Percentiles rank a stretch among this genome's conserved stretches.
Conservation (phyloP, 2,329 filamentous ascomycete genomes). For the Stachybotrys echinatus region DNA sequence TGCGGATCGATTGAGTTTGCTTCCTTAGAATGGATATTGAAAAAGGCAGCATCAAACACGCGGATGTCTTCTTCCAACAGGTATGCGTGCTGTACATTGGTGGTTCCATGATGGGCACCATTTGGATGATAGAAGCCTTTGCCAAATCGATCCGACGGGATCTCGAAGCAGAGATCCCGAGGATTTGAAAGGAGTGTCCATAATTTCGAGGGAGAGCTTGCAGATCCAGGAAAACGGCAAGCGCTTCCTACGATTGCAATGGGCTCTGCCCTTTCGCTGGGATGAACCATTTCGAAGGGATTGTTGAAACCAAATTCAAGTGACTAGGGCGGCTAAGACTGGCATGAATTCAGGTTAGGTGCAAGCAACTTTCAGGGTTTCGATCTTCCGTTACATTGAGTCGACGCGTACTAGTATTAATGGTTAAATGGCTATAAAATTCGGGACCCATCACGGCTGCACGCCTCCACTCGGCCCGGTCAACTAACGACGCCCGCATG, state of each 20-base stretch:
- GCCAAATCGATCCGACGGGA: conserved; percentile 12
- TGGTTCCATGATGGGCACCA: conserved; percentile 18
- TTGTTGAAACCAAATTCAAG: no score
- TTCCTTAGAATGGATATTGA: conserved; percentile 8
- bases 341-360: no score
- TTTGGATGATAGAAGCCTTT: conserved; percentile 13
- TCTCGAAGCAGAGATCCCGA: conserved; percentile 9
- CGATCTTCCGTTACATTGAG: no score
- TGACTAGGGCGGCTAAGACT: no score
- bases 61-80: conserved; percentile 11
- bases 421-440: no score
- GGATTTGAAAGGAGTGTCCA: conserved; percentile 12
- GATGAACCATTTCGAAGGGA: no score
- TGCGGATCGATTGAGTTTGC: conserved; percentile 24
- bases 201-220: conserved; percentile 10
- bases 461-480: no score
- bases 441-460: no score
- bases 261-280: no score
- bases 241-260: conserved; percentile 16
- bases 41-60: conserved; percentile 14
- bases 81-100: conserved; percentile 23
- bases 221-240: conserved; percentile 15
- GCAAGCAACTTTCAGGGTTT: no score
- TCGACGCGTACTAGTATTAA: no score
- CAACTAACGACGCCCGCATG: no score